Evolutionary conservation across 805 yeast species (phyloP), one percentile per base, ranked within the genome.

Genomic region (Lipomyces lipofer): DNA sequence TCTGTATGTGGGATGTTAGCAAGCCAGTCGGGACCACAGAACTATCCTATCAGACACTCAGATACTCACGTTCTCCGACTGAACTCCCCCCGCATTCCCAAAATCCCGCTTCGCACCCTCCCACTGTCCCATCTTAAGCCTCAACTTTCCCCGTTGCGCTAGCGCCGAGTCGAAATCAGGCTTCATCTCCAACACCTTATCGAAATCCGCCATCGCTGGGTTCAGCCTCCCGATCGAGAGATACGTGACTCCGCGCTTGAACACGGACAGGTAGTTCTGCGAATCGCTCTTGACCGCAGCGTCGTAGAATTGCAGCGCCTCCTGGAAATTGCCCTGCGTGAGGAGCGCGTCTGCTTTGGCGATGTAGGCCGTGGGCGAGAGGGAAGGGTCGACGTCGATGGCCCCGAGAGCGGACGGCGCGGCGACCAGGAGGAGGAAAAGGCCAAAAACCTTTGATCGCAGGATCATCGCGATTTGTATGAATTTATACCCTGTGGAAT

Each of bases 231-330:
- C 73, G 25, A 67, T 56, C 1, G 71, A 66, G 24, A 71, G 63
- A 43, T 67, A 65, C 39, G 72, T 71, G 2, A 70, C 67, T 7
- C 73, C 74, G 15, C 76, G 67, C 55, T 68, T 67, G 63, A 68
- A 73, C 27, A 65, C 58, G 22, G 67, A 66, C 51, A 71, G 44
- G 50, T 63, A 66, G 56, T 67, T 64, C 7, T 49, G 35, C 25
- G 70, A 70, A 22, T 65, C 65, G 3, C 54, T 44, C 21, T 60
- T 44, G 13, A 69, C 60, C 3, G 68, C 70, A 12, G 56, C 54
- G 49, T 69, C 69, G 47, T 64, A 66, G 30, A 38, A 51, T 24
- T 50, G 42, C 22, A 60, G 32, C 10, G 64, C 64, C 17, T 56
- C 64, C 10, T 40, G 33, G 21, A 53, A 53, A 1, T 49, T 30